phyloP scores from a whole-genome alignment of 805 yeast genomes.

The Ogataea glucozyma region DNA sequence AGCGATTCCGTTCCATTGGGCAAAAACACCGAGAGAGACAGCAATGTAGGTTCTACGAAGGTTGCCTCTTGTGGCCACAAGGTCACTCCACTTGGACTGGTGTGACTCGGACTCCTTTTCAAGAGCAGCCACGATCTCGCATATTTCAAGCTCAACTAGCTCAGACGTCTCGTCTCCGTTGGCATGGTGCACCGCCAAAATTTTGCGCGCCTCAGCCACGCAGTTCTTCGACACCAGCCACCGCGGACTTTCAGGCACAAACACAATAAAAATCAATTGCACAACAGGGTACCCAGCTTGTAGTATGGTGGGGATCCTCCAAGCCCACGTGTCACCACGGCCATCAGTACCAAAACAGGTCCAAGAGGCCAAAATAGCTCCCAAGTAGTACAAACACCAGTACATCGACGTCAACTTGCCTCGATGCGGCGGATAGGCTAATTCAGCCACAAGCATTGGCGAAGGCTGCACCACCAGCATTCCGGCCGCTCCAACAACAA shows the following conservation, averaged over 20 bases:
- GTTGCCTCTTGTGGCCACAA: constrained; percentile 37
- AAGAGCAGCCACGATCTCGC: constrained; percentile 39
- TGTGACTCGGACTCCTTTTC: constrained; percentile 38
- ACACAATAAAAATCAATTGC: constrained; percentile 37
- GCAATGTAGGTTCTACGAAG: constrained; percentile 41
- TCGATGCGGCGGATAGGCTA: constrained; percentile 50
- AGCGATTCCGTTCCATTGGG: constrained; percentile 48
- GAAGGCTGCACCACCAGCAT: constrained; percentile 44
- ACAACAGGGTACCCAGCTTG: constrained; percentile 50
- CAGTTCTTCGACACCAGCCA: constrained; percentile 40
- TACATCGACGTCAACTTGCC: constrained; percentile 45
- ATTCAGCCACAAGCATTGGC: constrained; percentile 52
- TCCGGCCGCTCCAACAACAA: constrained; percentile 50
- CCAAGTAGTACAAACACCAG: constrained; percentile 49
- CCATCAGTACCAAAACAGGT: constrained; percentile 43
- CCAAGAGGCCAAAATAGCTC: constrained; percentile 50
- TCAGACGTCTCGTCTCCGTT: constrained; percentile 36
- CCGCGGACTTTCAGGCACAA: constrained; percentile 49
- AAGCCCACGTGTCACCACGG: constrained; percentile 39
- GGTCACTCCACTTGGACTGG: constrained; percentile 38
- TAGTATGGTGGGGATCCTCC: constrained; percentile 57
- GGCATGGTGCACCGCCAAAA: constrained; percentile 40
- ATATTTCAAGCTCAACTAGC: constrained; percentile 38
- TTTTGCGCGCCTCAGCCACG: constrained; percentile 36
- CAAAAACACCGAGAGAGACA: constrained; percentile 33